phyloP scores from a whole-genome alignment of 164 flowering plant species.

The Kalanchoe fedtschenkoi region DNA sequence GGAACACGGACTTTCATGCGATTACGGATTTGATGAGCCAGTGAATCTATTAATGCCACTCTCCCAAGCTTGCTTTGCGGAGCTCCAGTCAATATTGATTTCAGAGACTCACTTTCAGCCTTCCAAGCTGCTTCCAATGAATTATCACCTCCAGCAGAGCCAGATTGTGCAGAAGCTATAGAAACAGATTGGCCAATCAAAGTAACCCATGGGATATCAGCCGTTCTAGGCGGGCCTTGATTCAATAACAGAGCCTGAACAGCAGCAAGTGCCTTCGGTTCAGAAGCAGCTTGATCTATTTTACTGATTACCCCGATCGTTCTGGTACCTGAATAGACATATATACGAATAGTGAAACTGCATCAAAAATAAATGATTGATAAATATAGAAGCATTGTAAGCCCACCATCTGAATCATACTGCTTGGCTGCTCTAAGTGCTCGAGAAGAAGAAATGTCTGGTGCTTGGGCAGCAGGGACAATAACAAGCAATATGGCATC shows the following conservation, averaged over 20 bases:
- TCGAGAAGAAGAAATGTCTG: constrained; percentile 59
- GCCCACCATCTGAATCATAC: constrained; percentile 53
- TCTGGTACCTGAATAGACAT: constrained; percentile 38
- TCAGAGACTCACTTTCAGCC: constrained; percentile 92
- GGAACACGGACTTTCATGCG: constrained; percentile 96
- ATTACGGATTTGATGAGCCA: constrained; percentile 83
- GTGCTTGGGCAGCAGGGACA: constrained; percentile 62
- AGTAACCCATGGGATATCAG: constrained; percentile 75
- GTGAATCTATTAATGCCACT: constrained; percentile 79
- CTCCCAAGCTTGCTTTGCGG: constrained; percentile 94
- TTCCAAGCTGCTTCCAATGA: constrained; percentile 96
- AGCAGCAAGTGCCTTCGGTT: constrained; percentile 59
- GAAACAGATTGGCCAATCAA: constrained; percentile 75
- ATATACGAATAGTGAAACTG: not conserved
- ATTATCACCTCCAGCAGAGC: constrained; percentile 55
- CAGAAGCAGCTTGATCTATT: constrained; percentile 66
- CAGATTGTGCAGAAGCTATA: constrained; percentile 63
- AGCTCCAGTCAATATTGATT: constrained; percentile 76
- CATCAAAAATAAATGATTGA: not conserved
- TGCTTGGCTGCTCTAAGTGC: constrained; percentile 58
- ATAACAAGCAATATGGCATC: constrained; percentile 61
- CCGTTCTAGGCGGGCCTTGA: constrained; percentile 62
- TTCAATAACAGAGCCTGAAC: constrained; percentile 59
- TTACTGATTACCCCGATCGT: constrained; percentile 70
- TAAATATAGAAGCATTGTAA: not conserved